Percentiles rank a stretch among this genome's conserved stretches.
These are phyloP conservation scores for Vaccinium corymbosum DNA, from an alignment of 148 eudicot genomes.

Conservation along the genomic window DNA sequence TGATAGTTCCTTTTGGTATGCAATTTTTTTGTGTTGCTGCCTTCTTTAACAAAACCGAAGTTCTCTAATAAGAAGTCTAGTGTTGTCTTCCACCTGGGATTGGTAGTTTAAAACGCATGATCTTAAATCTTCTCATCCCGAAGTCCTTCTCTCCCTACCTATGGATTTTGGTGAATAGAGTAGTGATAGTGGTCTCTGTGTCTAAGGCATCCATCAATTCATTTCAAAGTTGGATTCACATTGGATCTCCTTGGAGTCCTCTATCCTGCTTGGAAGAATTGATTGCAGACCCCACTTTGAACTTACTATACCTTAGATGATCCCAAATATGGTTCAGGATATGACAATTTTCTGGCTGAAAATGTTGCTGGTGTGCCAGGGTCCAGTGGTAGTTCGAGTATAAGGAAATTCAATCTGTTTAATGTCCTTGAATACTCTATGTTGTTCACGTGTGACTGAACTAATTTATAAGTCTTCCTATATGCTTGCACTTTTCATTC, in stretches of 20 bases:
- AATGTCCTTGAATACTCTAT: not conserved
- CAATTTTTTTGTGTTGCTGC: not conserved
- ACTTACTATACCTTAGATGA: not conserved
- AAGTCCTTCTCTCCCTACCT: not conserved
- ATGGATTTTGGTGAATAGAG: not conserved
- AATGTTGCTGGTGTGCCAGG: not conserved
- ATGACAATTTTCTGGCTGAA: not conserved
- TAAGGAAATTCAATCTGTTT: not conserved
- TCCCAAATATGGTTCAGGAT: not conserved
- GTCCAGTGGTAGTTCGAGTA: not conserved
- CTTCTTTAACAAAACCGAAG: not conserved
- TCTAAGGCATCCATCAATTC: not conserved
- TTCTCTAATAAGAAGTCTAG: too few species aligned
- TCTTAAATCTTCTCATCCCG: not conserved
- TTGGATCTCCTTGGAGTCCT: not conserved
- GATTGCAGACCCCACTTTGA: not conserved
- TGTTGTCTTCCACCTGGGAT: not conserved
- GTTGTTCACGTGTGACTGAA: not conserved
- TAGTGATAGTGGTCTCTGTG: not conserved
- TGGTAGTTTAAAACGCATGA: not conserved
- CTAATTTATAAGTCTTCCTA: not conserved
- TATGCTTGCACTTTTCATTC: not conserved
- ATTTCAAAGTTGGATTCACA: not conserved
- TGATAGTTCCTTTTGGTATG: not conserved
- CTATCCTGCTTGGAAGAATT: not conserved